Evolutionary conservation across 75 land plant species (phyloP).

Genomic region (Selaginella tamariscina): DNA sequence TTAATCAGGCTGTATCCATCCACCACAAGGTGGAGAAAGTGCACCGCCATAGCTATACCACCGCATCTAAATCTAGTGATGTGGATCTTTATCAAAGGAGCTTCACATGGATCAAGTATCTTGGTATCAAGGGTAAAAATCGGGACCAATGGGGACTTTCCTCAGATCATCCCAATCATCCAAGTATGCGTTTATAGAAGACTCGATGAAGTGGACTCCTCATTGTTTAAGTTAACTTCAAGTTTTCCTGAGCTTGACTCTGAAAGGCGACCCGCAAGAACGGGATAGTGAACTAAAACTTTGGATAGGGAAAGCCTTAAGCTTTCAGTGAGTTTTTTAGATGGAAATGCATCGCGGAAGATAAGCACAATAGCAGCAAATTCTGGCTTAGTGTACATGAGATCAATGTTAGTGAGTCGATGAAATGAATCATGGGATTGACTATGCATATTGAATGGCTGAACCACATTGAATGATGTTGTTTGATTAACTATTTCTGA

Average conservation of each 20-base stretch:
- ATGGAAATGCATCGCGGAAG: no score
- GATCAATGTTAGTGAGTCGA: no score
- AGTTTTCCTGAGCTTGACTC: neutral
- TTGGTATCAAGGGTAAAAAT: neutral
- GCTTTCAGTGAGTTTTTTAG: no score
- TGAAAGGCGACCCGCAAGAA: neutral
- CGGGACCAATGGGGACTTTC: neutral
- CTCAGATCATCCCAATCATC: neutral
- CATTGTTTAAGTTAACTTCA: neutral
- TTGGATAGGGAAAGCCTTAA: no score
- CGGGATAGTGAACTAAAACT: no score
- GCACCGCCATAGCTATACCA: neutral
- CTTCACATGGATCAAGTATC: neutral
- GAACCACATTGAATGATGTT: no score
- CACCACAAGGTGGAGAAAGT: neutral
- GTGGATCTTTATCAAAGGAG: neutral
- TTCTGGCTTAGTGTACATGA: no score
- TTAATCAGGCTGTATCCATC: neutral
- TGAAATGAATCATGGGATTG: no score
- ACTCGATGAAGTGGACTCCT: neutral
- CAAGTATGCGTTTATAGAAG: neutral
- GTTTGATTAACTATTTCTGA: no score
- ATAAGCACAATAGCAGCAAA: no score
- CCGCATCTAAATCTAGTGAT: neutral
- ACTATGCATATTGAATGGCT: no score